phyloP scores from a whole-genome alignment of 805 yeast genomes.

The Metschnikowia reukaufii region DNA sequence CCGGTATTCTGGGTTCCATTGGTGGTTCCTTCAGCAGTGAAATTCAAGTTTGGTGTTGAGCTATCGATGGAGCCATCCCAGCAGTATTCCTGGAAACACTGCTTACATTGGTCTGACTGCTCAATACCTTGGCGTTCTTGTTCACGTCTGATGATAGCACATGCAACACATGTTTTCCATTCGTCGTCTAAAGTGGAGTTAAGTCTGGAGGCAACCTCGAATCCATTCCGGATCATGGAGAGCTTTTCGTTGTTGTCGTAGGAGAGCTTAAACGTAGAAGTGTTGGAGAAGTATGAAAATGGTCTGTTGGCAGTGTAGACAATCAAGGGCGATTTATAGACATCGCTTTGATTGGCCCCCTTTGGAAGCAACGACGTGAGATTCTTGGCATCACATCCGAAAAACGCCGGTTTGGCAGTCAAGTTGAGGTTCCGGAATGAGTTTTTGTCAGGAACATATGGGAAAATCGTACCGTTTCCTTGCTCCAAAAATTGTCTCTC shows the following conservation, averaged over 20 bases:
- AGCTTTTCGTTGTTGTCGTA: constrained; percentile 25
- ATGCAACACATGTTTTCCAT: constrained; percentile 74
- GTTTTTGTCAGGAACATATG: constrained; percentile 25
- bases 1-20: constrained; percentile 24
- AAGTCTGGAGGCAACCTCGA: constrained; percentile 31
- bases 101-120: constrained; percentile 67
- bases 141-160: constrained; percentile 79
- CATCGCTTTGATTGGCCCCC: constrained; percentile 14
- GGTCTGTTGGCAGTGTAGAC: constrained; percentile 34
- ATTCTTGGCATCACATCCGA: constrained; percentile 29
- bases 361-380: constrained; percentile 22
- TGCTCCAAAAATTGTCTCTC: constrained; percentile 29
- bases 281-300: constrained; percentile 28
- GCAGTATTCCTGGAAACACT: constrained; percentile 73
- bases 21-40: constrained; percentile 42
- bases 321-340: constrained; percentile 24
- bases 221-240: constrained; percentile 29
- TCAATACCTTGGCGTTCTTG: constrained; percentile 63
- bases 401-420: constrained; percentile 26
- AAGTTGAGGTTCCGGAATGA: constrained; percentile 24
- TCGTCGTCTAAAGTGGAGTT: constrained; percentile 67
- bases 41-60: constrained; percentile 30
- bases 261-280: constrained; percentile 28
- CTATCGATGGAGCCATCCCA: constrained; percentile 55
- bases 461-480: constrained; percentile 29